These are phyloP conservation scores for Angomonas deanei DNA, from an alignment of 208 protist genomes.

Conservation along the genomic window DNA sequence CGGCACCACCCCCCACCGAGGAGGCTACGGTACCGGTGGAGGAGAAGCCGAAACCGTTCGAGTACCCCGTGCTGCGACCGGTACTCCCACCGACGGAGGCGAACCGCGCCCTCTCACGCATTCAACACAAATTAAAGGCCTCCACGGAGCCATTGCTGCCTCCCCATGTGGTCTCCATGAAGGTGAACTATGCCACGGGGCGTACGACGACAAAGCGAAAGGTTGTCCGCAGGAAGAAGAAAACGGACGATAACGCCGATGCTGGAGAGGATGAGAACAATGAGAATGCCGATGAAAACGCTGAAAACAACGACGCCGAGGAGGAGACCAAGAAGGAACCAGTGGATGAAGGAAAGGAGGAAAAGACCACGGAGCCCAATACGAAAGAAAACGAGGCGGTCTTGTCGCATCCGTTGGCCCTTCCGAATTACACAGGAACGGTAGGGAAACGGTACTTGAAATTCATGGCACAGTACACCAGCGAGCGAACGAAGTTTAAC, in stretches of 20 bases:
- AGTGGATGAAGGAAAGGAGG: constrained; percentile 6
- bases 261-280: not conserved
- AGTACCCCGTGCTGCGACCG: constrained; percentile 53
- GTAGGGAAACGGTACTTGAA: constrained; percentile 56
- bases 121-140: constrained; percentile 35
- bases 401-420: constrained; percentile 54
- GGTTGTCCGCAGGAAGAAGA: constrained; percentile 11
- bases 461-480: constrained; percentile 72
- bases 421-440: constrained; percentile 34
- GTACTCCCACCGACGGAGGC: constrained; percentile 39
- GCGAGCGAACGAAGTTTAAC: constrained; percentile 67
- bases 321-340: not conserved
- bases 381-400: not conserved
- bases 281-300: not conserved
- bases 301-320: not conserved
- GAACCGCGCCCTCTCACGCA: constrained; percentile 25
- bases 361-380: not conserved
- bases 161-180: constrained; percentile 28
- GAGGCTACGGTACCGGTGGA: not conserved
- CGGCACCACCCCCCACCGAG: not conserved
- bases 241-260: constrained; percentile 5
- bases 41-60: constrained; percentile 18
- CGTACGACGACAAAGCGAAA: not conserved
- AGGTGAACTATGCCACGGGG: constrained; percentile 8
- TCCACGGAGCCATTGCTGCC: constrained; percentile 24